These are phyloP conservation scores for Plasmodium gallinaceum DNA, from an alignment of 169 alveolate genomes.

Conservation along the genomic window DNA sequence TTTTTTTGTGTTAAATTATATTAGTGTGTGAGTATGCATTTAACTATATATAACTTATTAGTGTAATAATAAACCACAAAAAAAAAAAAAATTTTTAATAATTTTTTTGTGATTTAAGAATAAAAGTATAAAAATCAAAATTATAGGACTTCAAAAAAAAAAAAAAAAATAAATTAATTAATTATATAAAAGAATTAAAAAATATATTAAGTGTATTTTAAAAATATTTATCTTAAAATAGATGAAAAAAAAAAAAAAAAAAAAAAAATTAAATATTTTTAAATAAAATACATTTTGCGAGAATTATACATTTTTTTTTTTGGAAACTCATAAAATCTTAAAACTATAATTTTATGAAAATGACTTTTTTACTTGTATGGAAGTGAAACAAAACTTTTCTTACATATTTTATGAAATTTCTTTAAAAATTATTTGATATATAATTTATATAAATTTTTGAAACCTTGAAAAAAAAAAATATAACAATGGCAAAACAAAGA, in stretches of 20 bases:
- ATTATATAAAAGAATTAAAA: neutral
- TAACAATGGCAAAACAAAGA: slow-evolving; percentile 82
- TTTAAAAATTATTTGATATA: slow-evolving; percentile 1
- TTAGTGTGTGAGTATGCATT: too few relatives aligned
- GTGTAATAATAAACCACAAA: too few relatives aligned
- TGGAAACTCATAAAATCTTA: neutral
- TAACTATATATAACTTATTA: too few relatives aligned
- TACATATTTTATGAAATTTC: neutral
- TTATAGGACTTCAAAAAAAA: neutral
- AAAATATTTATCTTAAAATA: too few relatives aligned
- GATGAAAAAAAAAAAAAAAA: too few relatives aligned
- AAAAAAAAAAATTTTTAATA: too few relatives aligned
- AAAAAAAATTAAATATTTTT: too few relatives aligned
- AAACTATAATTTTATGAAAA: neutral
- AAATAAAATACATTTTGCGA: too few relatives aligned
- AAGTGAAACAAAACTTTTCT: slow-evolving; percentile 2
- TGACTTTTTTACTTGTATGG: neutral
- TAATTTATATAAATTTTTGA: neutral
- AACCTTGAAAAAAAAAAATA: neutral
- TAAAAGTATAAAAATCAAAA: neutral
- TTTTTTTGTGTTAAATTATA: too few relatives aligned
- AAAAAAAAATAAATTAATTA: neutral
- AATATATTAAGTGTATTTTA: too few relatives aligned
- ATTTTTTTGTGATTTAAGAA: neutral
- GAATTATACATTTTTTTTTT: slow-evolving; percentile 1